These are phyloP conservation scores for Allium sativum DNA, from an alignment of 106 monocot genomes.

Conservation along the genomic window DNA sequence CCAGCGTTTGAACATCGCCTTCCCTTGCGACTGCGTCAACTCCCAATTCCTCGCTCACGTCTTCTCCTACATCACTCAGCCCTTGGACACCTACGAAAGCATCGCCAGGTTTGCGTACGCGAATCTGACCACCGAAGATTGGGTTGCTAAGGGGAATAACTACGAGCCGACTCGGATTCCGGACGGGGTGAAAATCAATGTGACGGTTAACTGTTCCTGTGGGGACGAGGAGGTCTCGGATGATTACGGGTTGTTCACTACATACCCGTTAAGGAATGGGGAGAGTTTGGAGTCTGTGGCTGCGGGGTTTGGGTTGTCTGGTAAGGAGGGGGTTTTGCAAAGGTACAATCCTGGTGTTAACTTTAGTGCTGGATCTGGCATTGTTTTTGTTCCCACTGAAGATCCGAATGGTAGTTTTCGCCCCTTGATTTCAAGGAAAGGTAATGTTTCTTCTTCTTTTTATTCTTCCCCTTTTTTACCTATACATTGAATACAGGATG, in stretches of 20 bases:
- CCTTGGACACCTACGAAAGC: slow-evolving; percentile 30
- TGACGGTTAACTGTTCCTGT: slow-evolving; percentile 68
- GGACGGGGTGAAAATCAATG: slow-evolving; percentile 20
- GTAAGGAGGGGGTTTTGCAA: slow-evolving; percentile 24
- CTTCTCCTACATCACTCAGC: slow-evolving; percentile 21
- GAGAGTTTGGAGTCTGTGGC: slow-evolving; percentile 46
- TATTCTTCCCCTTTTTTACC: neutral
- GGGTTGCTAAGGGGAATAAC: slow-evolving; percentile 24
- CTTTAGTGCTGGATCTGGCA: slow-evolving; percentile 30
- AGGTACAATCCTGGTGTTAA: slow-evolving; percentile 42
- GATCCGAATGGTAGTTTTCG: slow-evolving; percentile 49
- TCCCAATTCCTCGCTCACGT: slow-evolving; percentile 24
- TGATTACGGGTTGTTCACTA: slow-evolving; percentile 64
- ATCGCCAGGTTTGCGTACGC: slow-evolving; percentile 22
- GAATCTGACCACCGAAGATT: slow-evolving; percentile 39
- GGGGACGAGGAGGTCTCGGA: slow-evolving; percentile 35
- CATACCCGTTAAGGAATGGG: slow-evolving; percentile 46
- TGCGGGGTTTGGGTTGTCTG: slow-evolving; percentile 11
- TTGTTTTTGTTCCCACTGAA: slow-evolving; percentile 55
- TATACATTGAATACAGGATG: neutral
- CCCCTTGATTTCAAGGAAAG: slow-evolving; percentile 42
- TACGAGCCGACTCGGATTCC: slow-evolving; percentile 21
- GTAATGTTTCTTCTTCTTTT: neutral
- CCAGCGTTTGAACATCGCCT: slow-evolving; percentile 30
- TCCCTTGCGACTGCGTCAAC: slow-evolving; percentile 55